phyloP scores from a whole-genome alignment of 768 basidiomycete genomes.

The Mrakia gelida region DNA sequence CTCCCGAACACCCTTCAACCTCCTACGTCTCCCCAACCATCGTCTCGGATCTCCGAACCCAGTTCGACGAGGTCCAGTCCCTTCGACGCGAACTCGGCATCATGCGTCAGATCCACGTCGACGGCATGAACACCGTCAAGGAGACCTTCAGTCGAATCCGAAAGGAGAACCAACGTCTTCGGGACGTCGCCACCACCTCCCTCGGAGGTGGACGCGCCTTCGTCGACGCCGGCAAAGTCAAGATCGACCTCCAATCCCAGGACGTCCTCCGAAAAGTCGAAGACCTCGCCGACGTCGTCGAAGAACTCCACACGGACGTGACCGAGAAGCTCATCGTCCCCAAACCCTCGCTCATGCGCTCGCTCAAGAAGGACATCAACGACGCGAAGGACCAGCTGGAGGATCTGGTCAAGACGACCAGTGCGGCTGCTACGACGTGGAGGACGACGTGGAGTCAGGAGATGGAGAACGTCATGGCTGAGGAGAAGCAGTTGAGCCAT shows the following conservation, averaged over 20 bases:
- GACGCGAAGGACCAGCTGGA: conserved; percentile 64
- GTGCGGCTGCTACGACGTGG: conserved; percentile 91
- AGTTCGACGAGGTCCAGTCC: conserved; percentile 92
- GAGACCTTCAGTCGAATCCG: conserved; percentile 72
- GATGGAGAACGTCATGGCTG: conserved; percentile 91
- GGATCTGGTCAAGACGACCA: conserved; percentile 75
- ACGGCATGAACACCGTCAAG: conserved; percentile 89
- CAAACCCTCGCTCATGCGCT: conserved; percentile 64
- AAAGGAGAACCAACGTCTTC: conserved; percentile 78
- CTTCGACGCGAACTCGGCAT: conserved; percentile 86
- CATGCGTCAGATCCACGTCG: conserved; percentile 90
- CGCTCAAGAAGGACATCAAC: conserved; percentile 67
- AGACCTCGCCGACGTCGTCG: conserved; percentile 85
- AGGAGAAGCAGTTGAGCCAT: conserved; percentile 87
- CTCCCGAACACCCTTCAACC: neutral
- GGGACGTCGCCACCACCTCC: conserved; percentile 72
- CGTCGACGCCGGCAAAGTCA: conserved; percentile 85
- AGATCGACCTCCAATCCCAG: conserved; percentile 83
- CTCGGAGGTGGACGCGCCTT: conserved; percentile 82
- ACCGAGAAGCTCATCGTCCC: conserved; percentile 81
- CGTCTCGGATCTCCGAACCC: conserved; percentile 76
- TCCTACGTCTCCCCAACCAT: conserved; percentile 47
- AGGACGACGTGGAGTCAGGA: conserved; percentile 98
- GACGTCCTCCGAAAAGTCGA: conserved; percentile 88
- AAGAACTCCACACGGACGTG: conserved; percentile 84